Evolutionary conservation across 352 stramenopile species (phyloP), one percentile per base, ranked within the genome.

Genomic region (Pythium rhizo-oryzae): DNA sequence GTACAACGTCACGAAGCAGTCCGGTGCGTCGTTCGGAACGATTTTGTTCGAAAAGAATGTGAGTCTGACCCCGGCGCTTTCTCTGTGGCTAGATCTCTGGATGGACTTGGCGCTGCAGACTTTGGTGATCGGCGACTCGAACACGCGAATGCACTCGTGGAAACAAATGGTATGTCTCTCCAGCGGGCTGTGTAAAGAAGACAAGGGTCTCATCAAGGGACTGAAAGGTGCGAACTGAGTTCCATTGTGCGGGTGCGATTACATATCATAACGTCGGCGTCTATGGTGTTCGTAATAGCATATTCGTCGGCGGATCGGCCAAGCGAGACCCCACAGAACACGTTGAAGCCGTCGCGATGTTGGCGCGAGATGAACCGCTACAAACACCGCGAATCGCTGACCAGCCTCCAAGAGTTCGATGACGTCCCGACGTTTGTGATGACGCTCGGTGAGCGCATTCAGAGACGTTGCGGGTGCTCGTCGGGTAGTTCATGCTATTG

Each of bases 401-500:
- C 81, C 19, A 76, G 43, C n/a, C 57, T 70, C 16, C 74, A 75
- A 35, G 63, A 65, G 33, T 60, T 79, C 39, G 61, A 81, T 46
- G 74, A 85, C 11, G 49, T 74, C 11, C 66, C 82, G 15, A 54
- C 81, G 8, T 78, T 79, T 49, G 69, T 74, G 35, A 76, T 86
- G 77, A 84, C 79, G 12, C 69, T 91, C 21, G 82, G 79, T 16
- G 80, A 90, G 51, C 79, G 81, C 15, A 78, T 87, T n/a, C 84
- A 91, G 66, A 66, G 80, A 35, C 74, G 76, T 37, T 94, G 87
- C 62, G 85, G 87, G 24, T 95, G 87, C 67, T 92, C 84, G 5
- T 79, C 74, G 5, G 84, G 82, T 3, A 81, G 81, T 47, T 90
- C 82, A 43, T 95, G 87, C 77, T 95, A 93, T 69, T 95, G 87